Evolutionary conservation across 345 rosid genomes (phyloP).

Genomic region (Ceriops decandra): DNA sequence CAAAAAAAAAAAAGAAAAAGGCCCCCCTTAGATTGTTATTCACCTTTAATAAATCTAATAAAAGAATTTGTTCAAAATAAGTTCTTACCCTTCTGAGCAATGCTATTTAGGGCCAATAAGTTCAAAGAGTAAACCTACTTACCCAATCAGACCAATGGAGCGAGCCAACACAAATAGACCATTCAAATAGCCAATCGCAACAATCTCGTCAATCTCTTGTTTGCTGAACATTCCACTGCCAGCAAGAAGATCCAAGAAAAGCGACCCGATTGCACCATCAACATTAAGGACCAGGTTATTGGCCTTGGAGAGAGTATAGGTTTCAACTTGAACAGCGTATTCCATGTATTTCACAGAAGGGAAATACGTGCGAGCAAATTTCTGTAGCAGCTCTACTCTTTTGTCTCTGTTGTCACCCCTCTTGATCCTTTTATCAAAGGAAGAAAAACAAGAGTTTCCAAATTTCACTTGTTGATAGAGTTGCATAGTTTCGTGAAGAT

Average conservation of each 20-base stretch:
- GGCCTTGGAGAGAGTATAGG: conserved; percentile 79
- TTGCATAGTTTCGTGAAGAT: neutral
- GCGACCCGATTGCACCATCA: conserved; percentile 90
- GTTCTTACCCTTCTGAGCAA: too few relatives aligned
- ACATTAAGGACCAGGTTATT: conserved; percentile 81
- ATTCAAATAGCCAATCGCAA: conserved; percentile 79
- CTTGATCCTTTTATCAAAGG: conserved; percentile 59
- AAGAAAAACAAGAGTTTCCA: conserved; percentile 1
- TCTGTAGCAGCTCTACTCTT: conserved; percentile 89
- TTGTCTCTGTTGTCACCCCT: conserved; percentile 94
- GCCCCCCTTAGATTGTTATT: too few relatives aligned
- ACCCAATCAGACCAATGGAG: conserved; percentile 88
- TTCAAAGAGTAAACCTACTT: conserved; percentile 13
- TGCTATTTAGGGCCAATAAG: neutral
- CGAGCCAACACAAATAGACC: conserved; percentile 96
- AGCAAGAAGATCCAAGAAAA: conserved; percentile 92
- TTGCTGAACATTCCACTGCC: conserved; percentile 91
- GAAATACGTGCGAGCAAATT: conserved; percentile 78
- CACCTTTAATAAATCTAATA: too few relatives aligned
- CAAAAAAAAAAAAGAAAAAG: too few relatives aligned
- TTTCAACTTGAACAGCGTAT: conserved; percentile 84
- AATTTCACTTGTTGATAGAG: neutral
- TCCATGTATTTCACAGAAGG: conserved; percentile 94
- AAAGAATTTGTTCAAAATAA: too few relatives aligned
- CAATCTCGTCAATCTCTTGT: conserved; percentile 87